Evolutionary conservation across 2,329 filamentous ascomycete genomes (phyloP).

Genomic region (Fusarium tanahbumbuense): DNA sequence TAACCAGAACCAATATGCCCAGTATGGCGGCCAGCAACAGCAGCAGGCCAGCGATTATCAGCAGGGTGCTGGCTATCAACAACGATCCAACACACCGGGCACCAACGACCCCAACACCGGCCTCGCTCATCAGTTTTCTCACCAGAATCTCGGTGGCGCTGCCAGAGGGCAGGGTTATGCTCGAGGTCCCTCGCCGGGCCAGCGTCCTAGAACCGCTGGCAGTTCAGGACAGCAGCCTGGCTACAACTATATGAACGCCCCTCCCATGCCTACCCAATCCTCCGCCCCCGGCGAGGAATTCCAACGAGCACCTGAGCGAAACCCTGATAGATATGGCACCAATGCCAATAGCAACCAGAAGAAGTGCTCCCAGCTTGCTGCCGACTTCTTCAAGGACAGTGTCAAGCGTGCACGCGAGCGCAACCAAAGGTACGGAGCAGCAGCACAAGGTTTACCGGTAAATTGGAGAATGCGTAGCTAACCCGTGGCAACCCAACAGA

Average conservation of each 20-base stretch:
- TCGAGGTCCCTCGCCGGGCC: conserved; percentile 74
- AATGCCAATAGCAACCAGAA: conserved; percentile 77
- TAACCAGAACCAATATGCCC: conserved; percentile 67
- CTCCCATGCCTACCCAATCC: conserved; percentile 72
- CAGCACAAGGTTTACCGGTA: not conserved
- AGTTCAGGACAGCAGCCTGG: conserved; percentile 70
- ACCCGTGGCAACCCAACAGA: conserved; percentile 60
- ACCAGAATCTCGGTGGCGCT: conserved; percentile 87
- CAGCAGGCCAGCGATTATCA: conserved; percentile 61
- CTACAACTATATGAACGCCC: conserved; percentile 73
- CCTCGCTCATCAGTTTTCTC: conserved; percentile 94
- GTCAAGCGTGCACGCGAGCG: conserved; percentile 95
- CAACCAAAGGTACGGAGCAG: conserved; percentile 80
- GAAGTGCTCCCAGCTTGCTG: conserved; percentile 76
- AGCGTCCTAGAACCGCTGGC: conserved; percentile 87
- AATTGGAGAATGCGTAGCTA: conserved; percentile 11
- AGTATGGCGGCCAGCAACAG: conserved; percentile 53
- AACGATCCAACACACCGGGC: conserved; percentile 67
- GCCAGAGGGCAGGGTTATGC: conserved; percentile 77
- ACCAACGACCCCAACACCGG: conserved; percentile 89
- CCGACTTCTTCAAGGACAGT: conserved; percentile 98
- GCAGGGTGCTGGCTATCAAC: conserved; percentile 61
- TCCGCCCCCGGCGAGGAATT: conserved; percentile 76
- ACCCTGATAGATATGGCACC: conserved; percentile 80
- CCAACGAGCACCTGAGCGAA: conserved; percentile 82